phyloP scores from a whole-genome alignment of 2,329 filamentous ascomycete genomes.

The Stachybotrys chlorohalonatus region DNA sequence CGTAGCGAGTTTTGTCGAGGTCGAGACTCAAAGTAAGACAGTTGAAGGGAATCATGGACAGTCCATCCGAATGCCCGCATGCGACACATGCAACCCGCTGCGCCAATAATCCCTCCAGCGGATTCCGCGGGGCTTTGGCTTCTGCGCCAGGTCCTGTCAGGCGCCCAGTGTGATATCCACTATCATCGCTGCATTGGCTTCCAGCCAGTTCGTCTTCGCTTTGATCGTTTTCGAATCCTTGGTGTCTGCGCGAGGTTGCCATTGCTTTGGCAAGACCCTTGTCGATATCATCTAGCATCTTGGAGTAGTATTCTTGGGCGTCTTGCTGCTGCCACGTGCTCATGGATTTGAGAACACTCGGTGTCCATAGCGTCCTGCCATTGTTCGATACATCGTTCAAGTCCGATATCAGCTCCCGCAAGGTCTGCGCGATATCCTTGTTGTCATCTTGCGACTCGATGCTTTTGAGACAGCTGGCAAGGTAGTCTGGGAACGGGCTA shows the following conservation, averaged over 20 bases:
- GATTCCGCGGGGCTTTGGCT: constrained; percentile 47
- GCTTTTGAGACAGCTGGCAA: constrained; percentile 36
- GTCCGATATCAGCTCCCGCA: constrained; percentile 59
- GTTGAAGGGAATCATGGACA: constrained; percentile 89
- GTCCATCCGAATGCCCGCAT: constrained; percentile 80
- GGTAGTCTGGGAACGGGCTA: constrained; percentile 57
- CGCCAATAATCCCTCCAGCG: constrained; percentile 77
- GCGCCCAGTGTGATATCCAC: constrained; percentile 42
- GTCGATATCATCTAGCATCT: constrained; percentile 77
- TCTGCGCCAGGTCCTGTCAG: constrained; percentile 27
- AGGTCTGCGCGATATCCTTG: constrained; percentile 32
- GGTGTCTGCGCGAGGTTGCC: constrained; percentile 13
- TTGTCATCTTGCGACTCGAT: constrained; percentile 16
- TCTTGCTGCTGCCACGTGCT: constrained; percentile 95
- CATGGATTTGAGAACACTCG: constrained; percentile 76
- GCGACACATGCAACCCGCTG: constrained; percentile 80
- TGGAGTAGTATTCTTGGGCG: constrained; percentile 94
- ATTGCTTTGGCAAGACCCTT: constrained; percentile 55
- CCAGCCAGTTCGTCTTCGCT: constrained; percentile 30
- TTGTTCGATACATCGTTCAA: constrained; percentile 63
- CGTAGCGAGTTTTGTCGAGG: constrained; percentile 48
- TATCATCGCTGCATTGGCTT: constrained; percentile 47
- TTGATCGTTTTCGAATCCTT: constrained; percentile 30
- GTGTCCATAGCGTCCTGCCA: constrained; percentile 74
- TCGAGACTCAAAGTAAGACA: constrained; percentile 82